Conservation (phyloP, 2,329 filamentous ascomycete genomes). For the Penicillium corylophilum region DNA sequence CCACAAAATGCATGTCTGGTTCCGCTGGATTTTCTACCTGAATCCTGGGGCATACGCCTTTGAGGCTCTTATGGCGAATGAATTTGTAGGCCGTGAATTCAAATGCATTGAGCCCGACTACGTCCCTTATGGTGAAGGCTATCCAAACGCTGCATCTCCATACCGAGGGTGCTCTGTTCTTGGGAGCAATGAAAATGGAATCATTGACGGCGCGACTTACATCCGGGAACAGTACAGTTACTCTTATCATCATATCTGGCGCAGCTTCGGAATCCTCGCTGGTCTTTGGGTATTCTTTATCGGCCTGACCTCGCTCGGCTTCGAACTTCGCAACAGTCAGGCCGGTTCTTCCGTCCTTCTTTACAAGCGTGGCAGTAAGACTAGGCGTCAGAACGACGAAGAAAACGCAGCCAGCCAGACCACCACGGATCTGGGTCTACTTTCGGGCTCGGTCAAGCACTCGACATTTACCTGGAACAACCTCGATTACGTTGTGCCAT, state of each 20-base stretch:
- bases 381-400: slow-evolving; percentile 4
- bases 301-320: slow-evolving; percentile 68
- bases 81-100: slow-evolving; percentile 59
- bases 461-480: slow-evolving; percentile 78
- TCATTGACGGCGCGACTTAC: slow-evolving; percentile 54
- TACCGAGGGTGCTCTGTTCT: slow-evolving; percentile 33
- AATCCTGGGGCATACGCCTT: slow-evolving; percentile 68
- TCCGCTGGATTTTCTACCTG: slow-evolving; percentile 62
- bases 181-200: slow-evolving; percentile 28
- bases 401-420: not conserved
- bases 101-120: slow-evolving; percentile 52
- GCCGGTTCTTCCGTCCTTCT: slow-evolving; percentile 33
- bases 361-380: slow-evolving; percentile 34
- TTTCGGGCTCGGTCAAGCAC: slow-evolving; percentile 59
- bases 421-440: slow-evolving; percentile 1
- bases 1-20: slow-evolving; percentile 61
- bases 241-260: slow-evolving; percentile 58
- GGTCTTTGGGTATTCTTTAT: slow-evolving; percentile 75
- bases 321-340: slow-evolving; percentile 56
- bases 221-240: slow-evolving; percentile 56
- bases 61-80: slow-evolving; percentile 66
- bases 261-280: slow-evolving; percentile 75
- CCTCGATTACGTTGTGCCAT: slow-evolving; percentile 66
- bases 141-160: slow-evolving; percentile 27
- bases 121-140: slow-evolving; percentile 47